Base-by-base conservation (phyloP, 2,329 filamentous ascomycete genomes). In the Lasiodiplodia citricola region DNA sequence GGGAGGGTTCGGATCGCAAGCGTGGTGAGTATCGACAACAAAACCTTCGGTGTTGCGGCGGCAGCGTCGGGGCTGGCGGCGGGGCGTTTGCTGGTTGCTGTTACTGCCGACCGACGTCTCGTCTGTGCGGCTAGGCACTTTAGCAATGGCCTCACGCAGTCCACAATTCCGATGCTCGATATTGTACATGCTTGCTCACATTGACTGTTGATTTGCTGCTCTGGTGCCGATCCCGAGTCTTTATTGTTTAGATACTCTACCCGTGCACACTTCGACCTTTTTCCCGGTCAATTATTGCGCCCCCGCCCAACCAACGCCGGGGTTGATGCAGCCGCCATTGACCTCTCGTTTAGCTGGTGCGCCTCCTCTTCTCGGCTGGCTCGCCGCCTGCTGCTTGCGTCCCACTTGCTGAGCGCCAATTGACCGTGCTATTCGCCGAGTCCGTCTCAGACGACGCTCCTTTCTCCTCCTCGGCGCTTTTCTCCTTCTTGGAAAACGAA, bases 401-500 rank as follows among this genome's bases (percentile, higher is more conserved):
- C 10, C 79, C 87, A 51, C 79, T 87, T 35, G 84, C 81, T 21
- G 68, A 87, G 69, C 83, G 81, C 71, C 78, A 79, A 68, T 70
- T 86, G 68, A 80, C 81, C 64, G 35, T 67, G 16, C 25, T 25
- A 25, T 52, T 58, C 21, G n/a, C 41, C 23, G 21, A 52, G 4
- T 57, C 58, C 31, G 54, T 51, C 18, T 54, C 55, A 16, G 65
- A 38, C 16, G 44, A 52, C 23, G 38, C 65, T 8, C 23, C 41
- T 6, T 11, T n/a, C 13, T 55, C 55, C 21, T 54, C 28, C 38
- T 23, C 21, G 14, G 16, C n/a, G 23, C 50, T 31, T 23, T 47
- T 50, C 7, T 18, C 4, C 25, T 55, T 50, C 50, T 55, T 54
- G 16, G 44, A 25, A 37, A 62, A 65, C 7, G 64, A 37, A 21